phyloP scores from a whole-genome alignment of 176 grass and related monocot genomes.

The Lolium multiflorum region DNA sequence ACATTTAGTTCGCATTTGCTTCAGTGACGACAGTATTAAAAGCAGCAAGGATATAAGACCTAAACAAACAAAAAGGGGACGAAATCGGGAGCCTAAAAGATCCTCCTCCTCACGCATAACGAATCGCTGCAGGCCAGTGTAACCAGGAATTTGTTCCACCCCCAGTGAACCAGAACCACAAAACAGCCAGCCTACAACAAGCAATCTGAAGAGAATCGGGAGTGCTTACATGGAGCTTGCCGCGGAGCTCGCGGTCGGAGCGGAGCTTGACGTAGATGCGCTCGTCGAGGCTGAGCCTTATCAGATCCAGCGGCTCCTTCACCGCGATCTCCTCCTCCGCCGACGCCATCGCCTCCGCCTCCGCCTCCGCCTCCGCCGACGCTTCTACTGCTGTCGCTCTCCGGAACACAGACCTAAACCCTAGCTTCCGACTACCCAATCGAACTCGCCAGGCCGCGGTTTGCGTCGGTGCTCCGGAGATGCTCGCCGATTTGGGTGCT shows the following conservation, averaged over 20 bases:
- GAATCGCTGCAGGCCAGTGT: not conserved
- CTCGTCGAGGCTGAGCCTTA: slow-evolving; percentile 96
- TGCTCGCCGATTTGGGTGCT: not conserved
- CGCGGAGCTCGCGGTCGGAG: slow-evolving; percentile 93
- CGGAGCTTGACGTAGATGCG: slow-evolving; percentile 99
- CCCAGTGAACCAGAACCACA: not conserved
- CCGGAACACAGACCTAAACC: slow-evolving; percentile 40
- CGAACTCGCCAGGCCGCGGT: slow-evolving; percentile 13
- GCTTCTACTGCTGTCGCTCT: slow-evolving; percentile 10
- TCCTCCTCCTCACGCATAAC: not conserved
- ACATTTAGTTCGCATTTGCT: not conserved
- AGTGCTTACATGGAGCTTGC: slow-evolving; percentile 90
- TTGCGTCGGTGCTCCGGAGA: slow-evolving; percentile 28
- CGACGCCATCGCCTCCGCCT: slow-evolving; percentile 40
- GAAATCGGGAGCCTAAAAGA: not conserved
- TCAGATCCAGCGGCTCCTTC: slow-evolving; percentile 99
- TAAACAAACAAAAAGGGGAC: not conserved
- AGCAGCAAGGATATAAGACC: not conserved
- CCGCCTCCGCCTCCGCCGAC: not conserved
- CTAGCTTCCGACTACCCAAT: slow-evolving; percentile 41
- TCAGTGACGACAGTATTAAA: not conserved
- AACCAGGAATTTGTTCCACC: not conserved
- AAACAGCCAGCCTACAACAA: too few relatives aligned
- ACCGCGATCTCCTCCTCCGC: slow-evolving; percentile 92
- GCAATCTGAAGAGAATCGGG: not conserved